A percentile compares a stretch with the other conserved stretches of the same genome.
Evolutionary conservation across 2,329 filamentous ascomycete species (phyloP).

Genomic region (Penicillium sp.): DNA sequence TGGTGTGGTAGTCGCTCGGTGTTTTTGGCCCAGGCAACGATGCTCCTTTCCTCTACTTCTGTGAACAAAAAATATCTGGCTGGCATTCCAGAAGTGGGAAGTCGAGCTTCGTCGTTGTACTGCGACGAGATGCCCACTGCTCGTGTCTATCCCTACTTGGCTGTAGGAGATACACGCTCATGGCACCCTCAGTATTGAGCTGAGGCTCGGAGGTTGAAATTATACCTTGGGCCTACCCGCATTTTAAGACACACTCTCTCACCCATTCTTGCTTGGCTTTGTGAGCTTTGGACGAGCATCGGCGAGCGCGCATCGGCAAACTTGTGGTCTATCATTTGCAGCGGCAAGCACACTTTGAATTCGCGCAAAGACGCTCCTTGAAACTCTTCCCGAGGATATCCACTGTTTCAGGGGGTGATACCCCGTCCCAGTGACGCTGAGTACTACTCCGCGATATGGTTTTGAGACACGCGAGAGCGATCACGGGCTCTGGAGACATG

Average conservation of each 20-base stretch:
- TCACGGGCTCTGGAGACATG: conserved; percentile 10
- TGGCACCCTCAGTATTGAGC: conserved; percentile 35
- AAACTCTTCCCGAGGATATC: conserved; percentile 6
- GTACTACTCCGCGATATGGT: neutral
- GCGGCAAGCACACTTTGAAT: conserved; percentile 5
- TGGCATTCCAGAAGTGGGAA: conserved; percentile 43
- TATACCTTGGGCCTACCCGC: conserved; percentile 22
- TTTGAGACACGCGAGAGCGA: conserved; percentile 5
- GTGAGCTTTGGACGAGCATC: conserved; percentile 37
- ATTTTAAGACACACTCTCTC: conserved; percentile 32
- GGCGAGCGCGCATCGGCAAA: conserved; percentile 58
- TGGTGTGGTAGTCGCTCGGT: conserved; percentile 29
- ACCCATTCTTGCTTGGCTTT: conserved; percentile 22
- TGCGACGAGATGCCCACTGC: conserved; percentile 41
- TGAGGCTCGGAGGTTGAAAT: conserved; percentile 28
- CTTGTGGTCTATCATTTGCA: conserved; percentile 35
- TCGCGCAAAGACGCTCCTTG: neutral
- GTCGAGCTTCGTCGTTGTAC: conserved; percentile 62
- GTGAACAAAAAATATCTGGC: conserved; percentile 24
- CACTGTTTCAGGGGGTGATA: conserved; percentile 21
- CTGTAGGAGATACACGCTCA: conserved; percentile 44
- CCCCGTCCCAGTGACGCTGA: conserved; percentile 15
- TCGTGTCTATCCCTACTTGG: conserved; percentile 53
- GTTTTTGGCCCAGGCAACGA: conserved; percentile 32
- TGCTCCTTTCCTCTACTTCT: conserved; percentile 37